Evolutionary conservation across 2,329 filamentous ascomycete species (phyloP), one percentile per base, ranked within the genome.

Genomic region (Oidium heveae): DNA sequence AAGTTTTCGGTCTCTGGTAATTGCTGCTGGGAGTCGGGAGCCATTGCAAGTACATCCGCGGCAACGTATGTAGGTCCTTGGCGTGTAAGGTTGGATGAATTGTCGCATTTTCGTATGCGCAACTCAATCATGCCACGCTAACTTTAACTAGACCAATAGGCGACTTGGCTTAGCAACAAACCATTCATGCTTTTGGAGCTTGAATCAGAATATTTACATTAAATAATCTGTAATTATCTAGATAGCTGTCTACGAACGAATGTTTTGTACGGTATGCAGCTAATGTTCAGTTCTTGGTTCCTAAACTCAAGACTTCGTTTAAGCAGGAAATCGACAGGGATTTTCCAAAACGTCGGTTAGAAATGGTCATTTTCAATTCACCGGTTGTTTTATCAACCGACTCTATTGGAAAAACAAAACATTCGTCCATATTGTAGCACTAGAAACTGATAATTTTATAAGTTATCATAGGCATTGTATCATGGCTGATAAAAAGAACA

Each of bases 401-500:
- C 28, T 6, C 4, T 6, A 32, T 32, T 32, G 28, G 28, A 32
- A 32, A 32, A 32, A 32, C 28, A 32, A 32, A 32, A 32, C 28
- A 32, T 32, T 32, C 28, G 28, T 32, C 28, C 28, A 32, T 39
- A 16, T 39, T 39, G 37, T 39, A 16, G 37, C 37, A n/a, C 37
- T 39, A 39, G 37, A 12, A 39, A 39, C 9, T 39, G n/a, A 15
- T 16, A 15, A 16, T 39, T 39, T 39, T 6, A 32, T 1, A 4
- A n/a, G 6, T 43, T 32, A 39, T 41, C 24, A 4, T 8, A n/a
- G 34, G 43, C 56, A 55, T 58, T 52, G 55, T 59, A 66, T 52
- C 50, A 70, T 70, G 68, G 65, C 67, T 55, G 66, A 68, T 58
- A 68, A 69, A 60, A 68, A 69, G 60, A 65, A 68, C 62, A 63